Conservation (phyloP, 305 asterid genomes). For the Euphrasia arctica region DNA sequence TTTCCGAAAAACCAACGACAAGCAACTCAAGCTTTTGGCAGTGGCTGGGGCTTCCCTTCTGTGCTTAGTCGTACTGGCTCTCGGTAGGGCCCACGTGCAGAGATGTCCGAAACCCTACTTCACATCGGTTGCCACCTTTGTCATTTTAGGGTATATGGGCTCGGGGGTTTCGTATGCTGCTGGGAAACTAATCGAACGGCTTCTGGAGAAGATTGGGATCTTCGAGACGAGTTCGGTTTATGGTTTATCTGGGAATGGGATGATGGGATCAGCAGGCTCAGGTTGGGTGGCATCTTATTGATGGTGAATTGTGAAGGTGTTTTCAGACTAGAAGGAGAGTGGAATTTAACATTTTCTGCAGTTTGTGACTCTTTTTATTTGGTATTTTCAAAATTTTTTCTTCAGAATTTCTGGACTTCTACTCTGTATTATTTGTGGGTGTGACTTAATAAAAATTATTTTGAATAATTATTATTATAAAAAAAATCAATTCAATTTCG, state of each 20-base stretch:
- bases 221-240: constrained; percentile 43
- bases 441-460: no score
- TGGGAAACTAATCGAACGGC: constrained; percentile 49
- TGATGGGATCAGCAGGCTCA: constrained; percentile 21
- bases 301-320: constrained; percentile 10
- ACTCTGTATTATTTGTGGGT: no score
- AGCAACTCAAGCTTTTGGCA: constrained; percentile 59
- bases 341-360: background rate
- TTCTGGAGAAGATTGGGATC: constrained; percentile 56
- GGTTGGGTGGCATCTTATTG: constrained; percentile 50
- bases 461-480: no score
- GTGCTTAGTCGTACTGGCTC: constrained; percentile 54
- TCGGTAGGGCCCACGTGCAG: constrained; percentile 52
- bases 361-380: background rate
- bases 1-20: constrained; percentile 54
- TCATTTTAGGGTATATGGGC: constrained; percentile 52
- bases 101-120: constrained; percentile 60
- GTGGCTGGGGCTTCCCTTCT: constrained; percentile 58
- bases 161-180: constrained; percentile 70
- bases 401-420: background rate
- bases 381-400: background rate
- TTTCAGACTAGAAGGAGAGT: background rate
- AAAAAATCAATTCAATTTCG: no score
- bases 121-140: constrained; percentile 41
- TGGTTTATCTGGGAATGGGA: constrained; percentile 26